These are phyloP conservation scores for Quillaja saponaria DNA, from an alignment of 306 rosid species.

Conservation along the genomic window DNA sequence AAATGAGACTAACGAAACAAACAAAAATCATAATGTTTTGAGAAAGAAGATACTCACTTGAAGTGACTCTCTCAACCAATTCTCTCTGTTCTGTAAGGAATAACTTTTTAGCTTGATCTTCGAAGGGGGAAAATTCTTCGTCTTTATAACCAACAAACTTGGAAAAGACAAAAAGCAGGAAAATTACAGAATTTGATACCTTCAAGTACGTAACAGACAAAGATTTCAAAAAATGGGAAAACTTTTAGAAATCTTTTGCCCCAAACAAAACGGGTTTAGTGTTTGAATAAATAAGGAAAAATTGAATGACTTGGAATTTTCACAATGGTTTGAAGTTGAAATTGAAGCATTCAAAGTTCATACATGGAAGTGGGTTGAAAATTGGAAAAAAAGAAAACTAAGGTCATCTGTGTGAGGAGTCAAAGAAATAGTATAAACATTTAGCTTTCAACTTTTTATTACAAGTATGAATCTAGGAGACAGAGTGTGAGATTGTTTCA, in stretches of 20 bases:
- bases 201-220: conserved; percentile 35
- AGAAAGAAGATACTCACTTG: conserved; percentile 35
- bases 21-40: not conserved
- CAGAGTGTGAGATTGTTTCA: too few species aligned
- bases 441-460: too few species aligned
- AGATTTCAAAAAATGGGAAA: conserved; percentile 28
- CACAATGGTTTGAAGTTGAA: conserved; percentile 30
- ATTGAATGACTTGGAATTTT: conserved; percentile 10
- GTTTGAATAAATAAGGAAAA: conserved; percentile 36
- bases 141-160: conserved; percentile 32
- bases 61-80: conserved; percentile 21
- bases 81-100: not conserved
- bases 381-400: not conserved
- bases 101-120: not conserved
- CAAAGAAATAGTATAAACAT: too few species aligned
- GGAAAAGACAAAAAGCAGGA: conserved; percentile 21
- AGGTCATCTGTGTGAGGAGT: not conserved
- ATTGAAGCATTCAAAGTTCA: too few species aligned
- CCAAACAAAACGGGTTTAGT: conserved; percentile 16
- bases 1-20: not conserved
- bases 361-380: not conserved
- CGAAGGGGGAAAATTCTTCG: conserved; percentile 1
- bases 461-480: too few species aligned
- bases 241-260: conserved; percentile 15
- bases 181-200: conserved; percentile 11